Base-by-base conservation (phyloP, 306 rosid genomes). In the Abrus precatorius region DNA sequence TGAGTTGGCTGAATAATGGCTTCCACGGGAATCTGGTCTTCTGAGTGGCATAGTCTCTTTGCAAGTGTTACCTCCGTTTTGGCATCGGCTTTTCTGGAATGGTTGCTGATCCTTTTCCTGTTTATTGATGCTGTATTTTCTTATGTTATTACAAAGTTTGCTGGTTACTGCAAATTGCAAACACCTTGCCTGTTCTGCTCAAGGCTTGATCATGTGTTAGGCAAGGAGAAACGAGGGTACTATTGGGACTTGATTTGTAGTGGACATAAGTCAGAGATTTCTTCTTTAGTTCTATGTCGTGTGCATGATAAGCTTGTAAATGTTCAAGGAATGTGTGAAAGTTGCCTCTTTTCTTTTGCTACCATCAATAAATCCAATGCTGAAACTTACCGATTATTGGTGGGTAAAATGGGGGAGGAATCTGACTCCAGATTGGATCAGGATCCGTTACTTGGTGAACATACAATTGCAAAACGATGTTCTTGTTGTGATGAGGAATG, bases 141-240 rank as follows among this genome's bases (percentile, higher is more conserved):
- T 32, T 95, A 82, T 73, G 40, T 88, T 44, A 88, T 95, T 44
- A 90, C 93, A 0, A 95, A 88, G 79, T 92, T 91, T 74, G 93
- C 99, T 79, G 60, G 65, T 50, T 82, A 64, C 74, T 92, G 90
- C 76, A 87, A 89, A 84, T 81, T 95, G 84, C 86, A 69, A 87
- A 54, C 74, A 3, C 99, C 99, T 0, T 95, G 99, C 76, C 49
- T 93, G 28, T 79, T 95, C 43, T 95, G 99, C 89, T 95, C 99
- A 2, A 92, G 99, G 77, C 93, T 95, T 27, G 99, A 95, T 89
- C 98, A 95, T 78, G 81, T 93, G 68, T 89, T 93, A 12, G 91
- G 93, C 66, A 74, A 85, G 65, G 84, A 93, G 74, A 90, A 79
- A 80, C 55, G 4, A 27, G 97, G 94, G 43, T 90, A 90, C 73